phyloP scores from a whole-genome alignment of 805 yeast species.

The Candida bentonensis region DNA sequence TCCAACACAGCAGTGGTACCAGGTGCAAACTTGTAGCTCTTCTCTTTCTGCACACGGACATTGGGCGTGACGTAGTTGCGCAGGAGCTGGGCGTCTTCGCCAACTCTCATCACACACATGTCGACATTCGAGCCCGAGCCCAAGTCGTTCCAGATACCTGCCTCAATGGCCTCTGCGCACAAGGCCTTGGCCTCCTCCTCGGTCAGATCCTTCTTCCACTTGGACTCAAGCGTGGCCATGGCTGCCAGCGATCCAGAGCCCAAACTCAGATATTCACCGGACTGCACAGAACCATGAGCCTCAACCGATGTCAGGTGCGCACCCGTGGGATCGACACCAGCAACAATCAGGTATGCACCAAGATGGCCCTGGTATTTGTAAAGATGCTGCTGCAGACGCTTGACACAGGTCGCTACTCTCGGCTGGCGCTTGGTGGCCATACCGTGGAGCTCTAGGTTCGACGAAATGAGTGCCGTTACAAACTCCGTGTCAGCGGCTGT shows the following conservation, averaged over 20 bases:
- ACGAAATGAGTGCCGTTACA: conserved; percentile 86
- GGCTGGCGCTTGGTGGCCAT: conserved; percentile 76
- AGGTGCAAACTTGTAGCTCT: conserved; percentile 70
- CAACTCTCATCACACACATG: conserved; percentile 90
- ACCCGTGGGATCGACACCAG: conserved; percentile 95
- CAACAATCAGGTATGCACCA: conserved; percentile 96
- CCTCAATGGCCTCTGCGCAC: conserved; percentile 85
- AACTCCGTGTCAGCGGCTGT: conserved; percentile 99
- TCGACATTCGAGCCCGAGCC: conserved; percentile 99
- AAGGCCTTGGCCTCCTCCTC: conserved; percentile 85
- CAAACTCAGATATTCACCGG: conserved; percentile 80
- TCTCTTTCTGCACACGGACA: conserved; percentile 66
- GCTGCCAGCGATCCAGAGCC: conserved; percentile 98
- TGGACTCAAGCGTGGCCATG: conserved; percentile 88
- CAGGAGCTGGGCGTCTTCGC: conserved; percentile 56
- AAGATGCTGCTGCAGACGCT: conserved; percentile 86
- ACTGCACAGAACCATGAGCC: conserved; percentile 97
- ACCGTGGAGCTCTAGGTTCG: conserved; percentile 83
- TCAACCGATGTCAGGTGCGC: conserved; percentile 85
- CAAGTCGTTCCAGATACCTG: conserved; percentile 98
- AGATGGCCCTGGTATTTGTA: conserved; percentile 95
- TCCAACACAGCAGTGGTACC: conserved; percentile 88
- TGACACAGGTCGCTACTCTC: conserved; percentile 84
- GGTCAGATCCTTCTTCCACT: conserved; percentile 66
- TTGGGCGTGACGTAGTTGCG: conserved; percentile 90